Percentiles rank a stretch among this genome's conserved stretches.
Evolutionary conservation across 2,329 filamentous ascomycete species (phyloP).

Genomic region (Pseudocercospora ulei): DNA sequence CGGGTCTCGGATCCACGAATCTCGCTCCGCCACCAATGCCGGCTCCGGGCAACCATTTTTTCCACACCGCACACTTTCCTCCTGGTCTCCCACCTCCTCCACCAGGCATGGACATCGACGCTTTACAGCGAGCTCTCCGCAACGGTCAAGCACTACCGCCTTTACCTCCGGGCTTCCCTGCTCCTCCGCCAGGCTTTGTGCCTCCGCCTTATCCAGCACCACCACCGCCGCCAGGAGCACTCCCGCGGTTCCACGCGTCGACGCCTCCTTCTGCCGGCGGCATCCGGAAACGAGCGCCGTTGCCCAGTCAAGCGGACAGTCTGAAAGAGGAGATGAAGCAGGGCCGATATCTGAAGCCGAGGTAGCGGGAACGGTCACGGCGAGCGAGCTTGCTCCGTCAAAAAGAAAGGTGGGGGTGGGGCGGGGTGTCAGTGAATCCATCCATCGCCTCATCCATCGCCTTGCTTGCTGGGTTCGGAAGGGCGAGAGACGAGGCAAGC

Average conservation of each 20-base stretch:
- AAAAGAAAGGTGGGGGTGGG: no score
- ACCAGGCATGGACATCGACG: constrained; percentile 30
- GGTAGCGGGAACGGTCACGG: no score
- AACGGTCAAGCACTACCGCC: constrained; percentile 23
- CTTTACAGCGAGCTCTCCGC: constrained; percentile 30
- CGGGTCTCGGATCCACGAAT: constrained; percentile 19
- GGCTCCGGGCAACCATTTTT: constrained; percentile 15
- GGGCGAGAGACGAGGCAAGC: no score
- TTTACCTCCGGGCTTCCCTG: constrained; percentile 27
- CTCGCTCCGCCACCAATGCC: constrained; percentile 20
- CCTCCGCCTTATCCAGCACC: constrained; percentile 23
- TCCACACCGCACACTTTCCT: constrained; percentile 12
- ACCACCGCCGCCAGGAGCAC: constrained; percentile 22
- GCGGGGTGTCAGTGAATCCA: no score
- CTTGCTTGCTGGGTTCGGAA: no score
- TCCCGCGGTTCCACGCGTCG: constrained; percentile 27
- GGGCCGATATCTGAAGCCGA: constrained; percentile 42
- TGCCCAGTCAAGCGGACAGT: constrained; percentile 78
- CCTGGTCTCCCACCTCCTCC: constrained; percentile 26
- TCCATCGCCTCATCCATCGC: no score
- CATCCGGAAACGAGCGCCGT: constrained; percentile 54
- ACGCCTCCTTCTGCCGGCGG: constrained; percentile 18
- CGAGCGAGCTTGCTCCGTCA: no score
- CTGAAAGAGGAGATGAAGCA: constrained; percentile 63
- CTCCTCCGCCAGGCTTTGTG: constrained; percentile 24